Conservation (phyloP, 352 stramenopile genomes). For the Phytophthora syringae region DNA sequence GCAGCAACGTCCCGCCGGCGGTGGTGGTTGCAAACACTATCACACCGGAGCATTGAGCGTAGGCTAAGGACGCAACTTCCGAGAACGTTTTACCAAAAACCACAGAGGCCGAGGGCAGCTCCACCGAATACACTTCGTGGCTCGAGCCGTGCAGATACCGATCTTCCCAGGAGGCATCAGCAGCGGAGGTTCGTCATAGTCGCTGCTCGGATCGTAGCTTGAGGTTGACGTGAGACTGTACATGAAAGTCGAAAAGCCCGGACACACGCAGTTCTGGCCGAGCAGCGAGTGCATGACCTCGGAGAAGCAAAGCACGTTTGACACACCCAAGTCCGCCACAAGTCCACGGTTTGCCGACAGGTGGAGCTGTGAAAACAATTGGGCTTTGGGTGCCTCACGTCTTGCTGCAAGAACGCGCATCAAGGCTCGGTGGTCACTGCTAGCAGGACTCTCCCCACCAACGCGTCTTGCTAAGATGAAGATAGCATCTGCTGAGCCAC, state of each 20-base stretch:
- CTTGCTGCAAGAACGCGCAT: slow-evolving; percentile 79
- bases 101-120: slow-evolving; percentile 53
- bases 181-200: slow-evolving; percentile 34
- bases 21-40: slow-evolving; percentile 74
- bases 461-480: slow-evolving; percentile 76
- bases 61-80: slow-evolving; percentile 77
- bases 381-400: slow-evolving; percentile 53
- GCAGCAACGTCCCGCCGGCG: slow-evolving; percentile 46
- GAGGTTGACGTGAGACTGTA: slow-evolving; percentile 87
- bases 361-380: slow-evolving; percentile 75
- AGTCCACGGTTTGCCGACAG: slow-evolving; percentile 73
- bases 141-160: slow-evolving; percentile 75
- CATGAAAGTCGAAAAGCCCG: slow-evolving; percentile 85
- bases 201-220: slow-evolving; percentile 46
- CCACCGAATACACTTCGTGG: slow-evolving; percentile 83
- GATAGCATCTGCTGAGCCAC: slow-evolving; percentile 65
- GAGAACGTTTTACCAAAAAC: slow-evolving; percentile 76
- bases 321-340: slow-evolving; percentile 69
- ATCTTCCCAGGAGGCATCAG: slow-evolving; percentile 63
- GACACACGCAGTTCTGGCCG: slow-evolving; percentile 86
- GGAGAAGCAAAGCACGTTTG: slow-evolving; percentile 80
- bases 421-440: slow-evolving; percentile 76
- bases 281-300: slow-evolving; percentile 84
- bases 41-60: slow-evolving; percentile 70
- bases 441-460: slow-evolving; percentile 61